Percentiles rank a stretch among this genome's conserved stretches.
phyloP scores from a whole-genome alignment of 2,329 filamentous ascomycete species.

The Parafenestella ontariensis region DNA sequence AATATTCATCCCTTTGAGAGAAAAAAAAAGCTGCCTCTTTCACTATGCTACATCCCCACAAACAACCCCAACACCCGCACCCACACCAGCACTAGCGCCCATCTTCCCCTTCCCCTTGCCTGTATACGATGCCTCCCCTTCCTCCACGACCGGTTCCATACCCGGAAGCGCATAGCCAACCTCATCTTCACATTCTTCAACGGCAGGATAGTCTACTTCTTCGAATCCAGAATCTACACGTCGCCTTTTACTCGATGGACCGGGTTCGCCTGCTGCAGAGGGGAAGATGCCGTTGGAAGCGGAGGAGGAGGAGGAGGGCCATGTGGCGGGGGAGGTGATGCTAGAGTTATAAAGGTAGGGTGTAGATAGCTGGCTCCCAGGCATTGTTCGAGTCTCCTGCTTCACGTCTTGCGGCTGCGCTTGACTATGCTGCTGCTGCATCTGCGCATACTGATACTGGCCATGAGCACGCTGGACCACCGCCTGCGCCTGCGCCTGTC shows the following conservation, averaged over 20 bases:
- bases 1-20: no score
- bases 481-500: neutral
- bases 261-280: neutral
- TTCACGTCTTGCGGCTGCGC: neutral
- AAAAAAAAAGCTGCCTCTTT: no score
- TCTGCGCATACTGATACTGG: neutral
- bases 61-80: neutral
- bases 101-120: slow-evolving; percentile 15
- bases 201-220: neutral
- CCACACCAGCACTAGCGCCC: neutral
- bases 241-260: neutral
- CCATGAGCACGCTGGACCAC: neutral
- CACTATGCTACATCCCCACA: no score
- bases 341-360: no score
- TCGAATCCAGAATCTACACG: slow-evolving; percentile 4
- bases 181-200: neutral
- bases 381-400: no score
- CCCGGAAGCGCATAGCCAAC: no score
- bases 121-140: slow-evolving; percentile 5
- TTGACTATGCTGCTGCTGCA: neutral
- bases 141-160: no score
- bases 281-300: neutral
- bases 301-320: neutral
- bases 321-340: no score
- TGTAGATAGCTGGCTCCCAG: no score